A percentile compares a stretch with the other conserved stretches of the same genome.
phyloP scores from a whole-genome alignment of 2,329 filamentous ascomycete genomes.

The Eutypella sp. region DNA sequence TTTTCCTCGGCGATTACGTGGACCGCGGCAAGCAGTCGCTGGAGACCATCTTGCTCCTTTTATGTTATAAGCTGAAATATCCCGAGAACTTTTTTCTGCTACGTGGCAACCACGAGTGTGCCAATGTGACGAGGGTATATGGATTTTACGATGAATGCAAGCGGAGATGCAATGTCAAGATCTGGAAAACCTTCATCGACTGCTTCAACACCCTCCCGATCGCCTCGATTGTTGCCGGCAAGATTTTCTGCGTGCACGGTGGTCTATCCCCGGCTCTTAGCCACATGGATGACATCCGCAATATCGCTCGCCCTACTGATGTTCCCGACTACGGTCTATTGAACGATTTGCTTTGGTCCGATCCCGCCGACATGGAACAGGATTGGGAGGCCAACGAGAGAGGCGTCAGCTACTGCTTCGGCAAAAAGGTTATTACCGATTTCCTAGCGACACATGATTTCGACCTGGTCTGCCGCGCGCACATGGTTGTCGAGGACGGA shows the following conservation, averaged over 20 bases:
- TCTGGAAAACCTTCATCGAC: slow-evolving; percentile 97
- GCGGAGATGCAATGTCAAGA: slow-evolving; percentile 89
- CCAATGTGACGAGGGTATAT: slow-evolving; percentile 91
- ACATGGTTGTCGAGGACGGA: slow-evolving; percentile 99
- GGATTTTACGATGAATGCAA: slow-evolving; percentile 99
- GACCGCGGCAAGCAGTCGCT: slow-evolving; percentile 94
- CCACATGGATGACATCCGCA: slow-evolving; percentile 97
- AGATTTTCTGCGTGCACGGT: slow-evolving; percentile 97
- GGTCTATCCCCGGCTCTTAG: slow-evolving; percentile 86
- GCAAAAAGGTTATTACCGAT: slow-evolving; percentile 95
- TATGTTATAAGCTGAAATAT: slow-evolving; percentile 97
- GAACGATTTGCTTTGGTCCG: slow-evolving; percentile 95
- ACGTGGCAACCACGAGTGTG: slow-evolving; percentile 93
- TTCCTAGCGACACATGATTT: slow-evolving; percentile 95
- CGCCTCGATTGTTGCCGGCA: slow-evolving; percentile 91
- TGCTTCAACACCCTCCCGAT: slow-evolving; percentile 95
- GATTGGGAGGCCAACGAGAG: slow-evolving; percentile 98
- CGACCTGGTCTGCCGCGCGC: slow-evolving; percentile 91
- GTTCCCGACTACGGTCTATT: slow-evolving; percentile 94
- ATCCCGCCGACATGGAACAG: slow-evolving; percentile 94
- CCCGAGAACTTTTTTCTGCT: slow-evolving; percentile 97
- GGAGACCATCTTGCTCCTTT: slow-evolving; percentile 85
- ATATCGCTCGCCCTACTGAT: slow-evolving; percentile 92
- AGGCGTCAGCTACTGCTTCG: slow-evolving; percentile 97
- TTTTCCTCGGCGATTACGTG: slow-evolving; percentile 95